Evolutionary conservation across 2,329 filamentous ascomycete genomes (phyloP).

Genomic region (Diplodia sapinea): DNA sequence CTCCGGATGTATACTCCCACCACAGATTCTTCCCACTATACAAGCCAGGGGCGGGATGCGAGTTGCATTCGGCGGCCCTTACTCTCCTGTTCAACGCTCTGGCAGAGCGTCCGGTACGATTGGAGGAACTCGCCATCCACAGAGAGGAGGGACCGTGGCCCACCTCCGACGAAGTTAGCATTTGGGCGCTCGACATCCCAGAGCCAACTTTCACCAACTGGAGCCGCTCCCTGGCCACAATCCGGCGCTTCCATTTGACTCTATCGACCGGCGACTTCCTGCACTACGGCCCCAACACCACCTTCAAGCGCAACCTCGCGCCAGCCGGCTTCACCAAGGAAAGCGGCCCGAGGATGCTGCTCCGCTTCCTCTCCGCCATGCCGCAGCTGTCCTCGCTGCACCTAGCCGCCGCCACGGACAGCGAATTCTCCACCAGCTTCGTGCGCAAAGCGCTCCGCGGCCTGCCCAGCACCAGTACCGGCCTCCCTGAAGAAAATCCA

Average conservation of each 20-base stretch:
- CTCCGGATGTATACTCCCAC: not conserved
- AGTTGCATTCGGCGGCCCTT: not conserved
- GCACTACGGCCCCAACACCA: not conserved
- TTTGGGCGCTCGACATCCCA: not conserved
- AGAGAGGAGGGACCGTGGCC: not conserved
- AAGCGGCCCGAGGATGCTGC: not conserved
- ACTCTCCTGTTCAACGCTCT: not conserved
- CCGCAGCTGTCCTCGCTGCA: not conserved
- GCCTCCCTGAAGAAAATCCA: too few species aligned
- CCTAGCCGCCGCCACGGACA: not conserved
- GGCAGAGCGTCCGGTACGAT: not conserved
- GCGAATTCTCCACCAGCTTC: not conserved
- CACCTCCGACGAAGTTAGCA: not conserved
- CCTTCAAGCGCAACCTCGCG: not conserved
- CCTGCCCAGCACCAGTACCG: too few species aligned
- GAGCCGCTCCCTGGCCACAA: not conserved
- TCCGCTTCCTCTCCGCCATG: not conserved
- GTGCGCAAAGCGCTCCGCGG: not conserved
- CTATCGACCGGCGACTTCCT: not conserved
- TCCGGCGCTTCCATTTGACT: not conserved
- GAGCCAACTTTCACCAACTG: not conserved
- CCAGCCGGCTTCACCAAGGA: not conserved
- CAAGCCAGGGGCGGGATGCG: not conserved
- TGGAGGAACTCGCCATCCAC: not conserved
- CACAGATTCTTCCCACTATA: not conserved